Evolutionary conservation across 306 rosid genomes (phyloP).

Genomic region (Castanea mollissima): DNA sequence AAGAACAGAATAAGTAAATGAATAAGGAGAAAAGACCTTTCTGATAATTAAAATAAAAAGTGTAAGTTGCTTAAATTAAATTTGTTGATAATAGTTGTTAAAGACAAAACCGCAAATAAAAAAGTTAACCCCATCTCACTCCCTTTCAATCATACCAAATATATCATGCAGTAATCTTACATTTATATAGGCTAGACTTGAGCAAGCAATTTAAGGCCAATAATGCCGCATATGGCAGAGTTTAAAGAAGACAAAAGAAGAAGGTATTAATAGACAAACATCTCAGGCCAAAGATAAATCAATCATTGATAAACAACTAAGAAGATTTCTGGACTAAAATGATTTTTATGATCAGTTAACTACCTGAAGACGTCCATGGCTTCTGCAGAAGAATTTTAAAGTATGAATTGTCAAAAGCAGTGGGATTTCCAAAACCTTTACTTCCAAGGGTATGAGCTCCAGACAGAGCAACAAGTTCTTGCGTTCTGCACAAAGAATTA

Average conservation of each 20-base stretch:
- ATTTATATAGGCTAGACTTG: not conserved
- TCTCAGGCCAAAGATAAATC: not conserved
- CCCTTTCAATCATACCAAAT: not conserved
- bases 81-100: not conserved
- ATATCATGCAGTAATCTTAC: not conserved
- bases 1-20: conserved; percentile 21
- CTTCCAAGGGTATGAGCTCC: conserved; percentile 96
- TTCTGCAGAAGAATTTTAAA: conserved; percentile 82
- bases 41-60: not conserved
- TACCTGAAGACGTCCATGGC: conserved; percentile 74
- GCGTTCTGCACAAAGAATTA: conserved; percentile 58
- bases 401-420: conserved; percentile 82
- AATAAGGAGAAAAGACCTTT: not conserved
- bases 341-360: conserved; percentile 11
- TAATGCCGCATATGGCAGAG: not conserved
- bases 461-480: conserved; percentile 86
- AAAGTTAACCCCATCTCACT: not conserved
- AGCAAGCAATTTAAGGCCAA: not conserved
- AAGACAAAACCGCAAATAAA: not conserved
- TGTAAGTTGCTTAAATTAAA: not conserved
- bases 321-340: conserved; percentile 5
- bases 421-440: conserved; percentile 89
- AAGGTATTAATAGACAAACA: not conserved
- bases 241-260: not conserved
- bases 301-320: conserved; percentile 3